A percentile compares a stretch with the other conserved stretches of the same genome.
phyloP scores from a whole-genome alignment of 768 basidiomycete genomes.

The Hygrocybe coccinea region DNA sequence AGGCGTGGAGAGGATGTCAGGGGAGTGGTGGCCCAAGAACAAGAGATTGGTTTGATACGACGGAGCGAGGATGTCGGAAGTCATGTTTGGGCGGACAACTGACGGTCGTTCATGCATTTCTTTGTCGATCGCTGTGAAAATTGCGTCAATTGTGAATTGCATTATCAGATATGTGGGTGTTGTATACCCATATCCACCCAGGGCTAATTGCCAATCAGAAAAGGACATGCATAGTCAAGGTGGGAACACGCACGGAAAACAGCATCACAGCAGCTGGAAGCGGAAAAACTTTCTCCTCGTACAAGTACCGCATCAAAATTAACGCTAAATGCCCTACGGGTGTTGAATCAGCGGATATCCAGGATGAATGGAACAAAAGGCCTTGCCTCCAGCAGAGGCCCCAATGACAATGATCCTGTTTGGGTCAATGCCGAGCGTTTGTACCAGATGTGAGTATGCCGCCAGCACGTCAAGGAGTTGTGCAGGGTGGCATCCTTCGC shows the following conservation, averaged over 20 bases:
- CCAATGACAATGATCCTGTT: conserved; percentile 43
- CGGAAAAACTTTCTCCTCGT: conserved; percentile 17
- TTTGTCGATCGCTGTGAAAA: conserved; percentile 11
- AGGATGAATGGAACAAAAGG: background rate
- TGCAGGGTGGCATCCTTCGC: conserved; percentile 34
- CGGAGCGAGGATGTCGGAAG: conserved; percentile 14
- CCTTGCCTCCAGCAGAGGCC: conserved; percentile 48
- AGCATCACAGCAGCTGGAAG: conserved; percentile 19
- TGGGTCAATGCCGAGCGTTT: conserved; percentile 37
- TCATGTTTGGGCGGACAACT: conserved; percentile 12
- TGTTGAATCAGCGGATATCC: background rate
- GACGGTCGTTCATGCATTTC: conserved; percentile 9
- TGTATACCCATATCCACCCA: conserved; percentile 19
- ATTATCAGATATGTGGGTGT: background rate
- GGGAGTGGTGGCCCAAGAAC: conserved; percentile 17
- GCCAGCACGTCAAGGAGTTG: conserved; percentile 50
- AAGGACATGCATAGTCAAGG: background rate
- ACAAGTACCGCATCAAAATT: conserved; percentile 31
- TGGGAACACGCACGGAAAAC: conserved; percentile 14
- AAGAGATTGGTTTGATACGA: conserved; percentile 14
- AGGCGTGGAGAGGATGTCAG: conserved; percentile 12
- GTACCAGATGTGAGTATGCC: conserved; percentile 46
- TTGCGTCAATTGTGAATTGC: background rate
- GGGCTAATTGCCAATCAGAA: conserved; percentile 9
- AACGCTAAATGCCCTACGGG: conserved; percentile 30